Evolutionary conservation across 805 yeast genomes (phyloP), one percentile per base, ranked within the genome.

Genomic region (Ogataea allantospora): DNA sequence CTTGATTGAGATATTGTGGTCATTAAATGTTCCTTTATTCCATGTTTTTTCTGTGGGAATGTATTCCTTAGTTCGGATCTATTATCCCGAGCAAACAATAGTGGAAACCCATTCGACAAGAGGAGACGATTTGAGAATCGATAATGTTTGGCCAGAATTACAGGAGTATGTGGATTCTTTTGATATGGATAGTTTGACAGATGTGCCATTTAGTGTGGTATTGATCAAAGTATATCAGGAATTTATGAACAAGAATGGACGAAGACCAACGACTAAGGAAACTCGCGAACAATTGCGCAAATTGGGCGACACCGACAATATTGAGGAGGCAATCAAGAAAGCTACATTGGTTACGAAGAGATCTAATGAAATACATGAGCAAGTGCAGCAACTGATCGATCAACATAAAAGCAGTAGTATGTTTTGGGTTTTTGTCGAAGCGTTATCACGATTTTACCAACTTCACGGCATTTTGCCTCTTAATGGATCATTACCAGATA

Each of bases 401-500:
- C 19, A 36, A 6, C 20, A 33, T 9, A 51, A 63, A 12, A 53
- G 62, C 17, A 43, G 55, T 8, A 47, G 63, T 2, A 44, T 59
- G 13, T 85, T 85, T 52, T 88, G 95, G 95, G 55, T 73, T 2
- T 67, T 77, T 13, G 67, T 74, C 0, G 62, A 58, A 27, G 83
- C 88, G 0, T 63, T 87, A 33, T 63, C 69, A 28, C 43, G 47
- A 6, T 88, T 78, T 56, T 68, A 78, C 27, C 59, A 64, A 15
- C 52, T 58, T 12, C 53, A 60, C 30, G 49, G 54, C 3, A 55
- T 63, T 5, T 64, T 86, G n/a, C 95, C 96, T 0, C 59, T 87
- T 2, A 69, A 81, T 3, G 96, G 95, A 0, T 71, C 65, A 0
- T 55, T 89, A 5, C 95, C 96, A 0, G 98, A 89, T 57, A 91